Conservation (phyloP, 225 moss, liverwort and hornwort genomes). For the Polytrichum commune region DNA sequence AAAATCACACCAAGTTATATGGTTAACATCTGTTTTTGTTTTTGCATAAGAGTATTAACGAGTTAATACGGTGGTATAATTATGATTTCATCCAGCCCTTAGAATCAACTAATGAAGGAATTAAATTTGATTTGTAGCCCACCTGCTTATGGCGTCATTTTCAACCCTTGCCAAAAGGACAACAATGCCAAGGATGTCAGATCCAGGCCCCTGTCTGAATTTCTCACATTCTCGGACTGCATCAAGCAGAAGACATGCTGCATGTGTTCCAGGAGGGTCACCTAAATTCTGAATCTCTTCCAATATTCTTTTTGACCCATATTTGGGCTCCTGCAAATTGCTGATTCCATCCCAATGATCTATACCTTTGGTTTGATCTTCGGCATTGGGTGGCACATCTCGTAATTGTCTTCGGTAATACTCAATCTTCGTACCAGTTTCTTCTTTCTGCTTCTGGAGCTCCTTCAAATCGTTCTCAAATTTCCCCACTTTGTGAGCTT, state of each 20-base stretch:
- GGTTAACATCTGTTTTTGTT: no score
- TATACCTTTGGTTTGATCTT: neutral
- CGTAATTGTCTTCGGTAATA: no score
- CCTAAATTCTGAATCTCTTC: constrained; percentile 5
- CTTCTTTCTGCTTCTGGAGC: neutral
- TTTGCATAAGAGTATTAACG: no score
- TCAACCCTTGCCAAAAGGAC: constrained; percentile 14
- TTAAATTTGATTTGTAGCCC: neutral
- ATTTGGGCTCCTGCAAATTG: neutral
- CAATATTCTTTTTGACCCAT: constrained; percentile 2
- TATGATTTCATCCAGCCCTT: no score
- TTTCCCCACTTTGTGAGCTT: constrained; percentile 3
- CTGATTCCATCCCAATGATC: neutral
- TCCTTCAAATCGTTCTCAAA: neutral
- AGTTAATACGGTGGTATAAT: no score
- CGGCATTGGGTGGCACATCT: neutral
- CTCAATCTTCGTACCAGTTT: neutral
- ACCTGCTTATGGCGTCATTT: constrained; percentile 13
- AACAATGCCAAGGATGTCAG: constrained; percentile 15
- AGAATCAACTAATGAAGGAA: no score
- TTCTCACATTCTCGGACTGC: neutral
- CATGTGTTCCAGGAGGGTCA: constrained; percentile 15
- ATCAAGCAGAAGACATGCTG: constrained; percentile 10
- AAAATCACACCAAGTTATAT: neutral
- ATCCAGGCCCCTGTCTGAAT: neutral